Conservation (phyloP, 306 rosid genomes). For the Citrullus amarus region DNA sequence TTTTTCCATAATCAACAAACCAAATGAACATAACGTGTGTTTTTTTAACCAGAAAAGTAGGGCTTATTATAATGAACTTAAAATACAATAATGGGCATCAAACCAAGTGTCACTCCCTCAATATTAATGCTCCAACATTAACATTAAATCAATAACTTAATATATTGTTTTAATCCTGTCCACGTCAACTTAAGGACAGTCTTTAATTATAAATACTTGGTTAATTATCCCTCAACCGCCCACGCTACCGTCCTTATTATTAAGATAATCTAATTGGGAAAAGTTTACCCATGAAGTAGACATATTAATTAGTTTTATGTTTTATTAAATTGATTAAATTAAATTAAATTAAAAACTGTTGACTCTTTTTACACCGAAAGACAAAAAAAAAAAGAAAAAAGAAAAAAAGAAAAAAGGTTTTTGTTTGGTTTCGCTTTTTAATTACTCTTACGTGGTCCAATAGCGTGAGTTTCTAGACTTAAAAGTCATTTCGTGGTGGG, state of each 20-base stretch:
- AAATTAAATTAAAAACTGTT: background rate
- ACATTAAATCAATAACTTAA: background rate
- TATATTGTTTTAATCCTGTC: conserved; percentile 10
- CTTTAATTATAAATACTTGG: background rate
- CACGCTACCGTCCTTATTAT: conserved; percentile 23
- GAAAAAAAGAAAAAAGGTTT: background rate
- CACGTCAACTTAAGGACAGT: conserved; percentile 13
- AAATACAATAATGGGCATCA: background rate
- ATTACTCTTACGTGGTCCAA: background rate
- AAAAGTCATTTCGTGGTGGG: background rate
- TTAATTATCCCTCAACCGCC: conserved; percentile 14
- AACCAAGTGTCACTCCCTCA: background rate
- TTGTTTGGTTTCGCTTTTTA: background rate
- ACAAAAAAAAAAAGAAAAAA: background rate
- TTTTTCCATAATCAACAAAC: background rate
- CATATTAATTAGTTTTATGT: background rate
- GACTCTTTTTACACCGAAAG: conserved; percentile 7
- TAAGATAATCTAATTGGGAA: conserved; percentile 13
- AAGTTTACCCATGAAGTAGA: conserved; percentile 13
- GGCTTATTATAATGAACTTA: background rate
- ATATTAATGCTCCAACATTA: background rate
- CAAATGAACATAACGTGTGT: background rate
- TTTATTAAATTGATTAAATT: background rate
- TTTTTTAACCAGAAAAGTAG: background rate
- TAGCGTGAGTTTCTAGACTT: background rate